A percentile compares a stretch with the other conserved stretches of the same genome.
Evolutionary conservation across 805 yeast genomes (phyloP).

Genomic region (Pichia paraexigua): DNA sequence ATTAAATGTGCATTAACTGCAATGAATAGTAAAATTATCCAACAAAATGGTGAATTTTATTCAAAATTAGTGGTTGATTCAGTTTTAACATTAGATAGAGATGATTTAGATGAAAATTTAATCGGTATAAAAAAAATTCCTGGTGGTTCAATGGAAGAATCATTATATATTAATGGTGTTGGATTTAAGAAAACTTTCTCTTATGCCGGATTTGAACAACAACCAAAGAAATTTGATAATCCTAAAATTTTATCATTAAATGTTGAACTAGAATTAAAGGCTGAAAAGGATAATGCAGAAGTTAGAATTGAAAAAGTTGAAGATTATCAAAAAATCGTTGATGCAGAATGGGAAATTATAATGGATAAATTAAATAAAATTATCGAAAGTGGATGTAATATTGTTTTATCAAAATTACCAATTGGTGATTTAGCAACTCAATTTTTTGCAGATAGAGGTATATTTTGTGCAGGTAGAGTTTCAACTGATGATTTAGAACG

Average conservation of each 20-base stretch:
- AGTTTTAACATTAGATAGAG: slow-evolving; percentile 76
- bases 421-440: slow-evolving; percentile 99
- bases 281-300: slow-evolving; percentile 98
- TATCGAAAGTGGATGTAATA: slow-evolving; percentile 79
- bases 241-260: slow-evolving; percentile 82
- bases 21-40: slow-evolving; percentile 90
- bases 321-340: slow-evolving; percentile 93
- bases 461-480: slow-evolving; percentile 97
- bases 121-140: slow-evolving; percentile 93
- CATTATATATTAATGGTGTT: slow-evolving; percentile 83
- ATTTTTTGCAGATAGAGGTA: slow-evolving; percentile 90
- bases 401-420: slow-evolving; percentile 89
- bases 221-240: slow-evolving; percentile 74
- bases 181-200: slow-evolving; percentile 97
- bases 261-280: slow-evolving; percentile 92
- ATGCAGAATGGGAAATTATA: slow-evolving; percentile 98
- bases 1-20: slow-evolving; percentile 95
- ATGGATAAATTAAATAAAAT: slow-evolving; percentile 78
- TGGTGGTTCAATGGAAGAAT: slow-evolving; percentile 96
- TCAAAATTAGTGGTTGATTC: slow-evolving; percentile 97
- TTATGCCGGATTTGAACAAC: slow-evolving; percentile 98
- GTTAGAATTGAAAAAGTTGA: slow-evolving; percentile 89
- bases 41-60: slow-evolving; percentile 80
- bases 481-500: slow-evolving; percentile 84
- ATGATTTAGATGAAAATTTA: slow-evolving; percentile 77